Base-by-base conservation (phyloP, 2,329 filamentous ascomycete genomes). In the Pyricularia sp. region DNA sequence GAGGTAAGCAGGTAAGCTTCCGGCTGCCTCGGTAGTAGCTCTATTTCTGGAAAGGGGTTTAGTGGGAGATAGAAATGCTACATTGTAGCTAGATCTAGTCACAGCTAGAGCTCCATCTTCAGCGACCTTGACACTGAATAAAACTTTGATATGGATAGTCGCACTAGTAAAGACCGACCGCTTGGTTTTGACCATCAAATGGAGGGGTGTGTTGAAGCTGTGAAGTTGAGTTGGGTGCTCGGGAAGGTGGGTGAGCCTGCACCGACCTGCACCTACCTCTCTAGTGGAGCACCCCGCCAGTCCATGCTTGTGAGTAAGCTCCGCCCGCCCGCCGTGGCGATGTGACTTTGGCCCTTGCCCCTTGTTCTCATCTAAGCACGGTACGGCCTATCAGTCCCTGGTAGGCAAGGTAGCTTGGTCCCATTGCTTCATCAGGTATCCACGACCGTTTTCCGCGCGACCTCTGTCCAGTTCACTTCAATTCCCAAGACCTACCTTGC, bases 281-380 rank as follows among this genome's bases (percentile, higher is more conserved):
- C 25, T 63, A 63, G 59, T 63, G 59, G 59, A 63, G 25, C 59
- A 63, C 59, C 59, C 59, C 59, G 25, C 59, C 59, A 63, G 59
- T 28, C 59, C 59, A 63, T 63, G 59, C 59, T 63, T 63, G 59
- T 63, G 59, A 63, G 59, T 63, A 63, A 63, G 59, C 59, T 63
- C 59, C 59, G 59, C 59, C 59, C 59, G 59, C 59, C 59, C 59
- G 59, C 59, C 59, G 59, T 63, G 59, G 59, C 59, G 59, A 63
- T 63, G 59, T 63, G 59, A 63, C 59, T 63, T 63, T 63, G 28
- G 59, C 25, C 59, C 59, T 63, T 63, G 59, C 26, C 59, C 42
- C 59, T 63, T 63, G 59, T 63, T 55, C 42, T n/a, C 42, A 55
- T 55, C 42, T 20, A 55, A 55, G 42, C 42, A n/a, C 59, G 59